These are phyloP conservation scores for Mycena filopes DNA, from an alignment of 768 basidiomycete genomes.

Conservation along the genomic window DNA sequence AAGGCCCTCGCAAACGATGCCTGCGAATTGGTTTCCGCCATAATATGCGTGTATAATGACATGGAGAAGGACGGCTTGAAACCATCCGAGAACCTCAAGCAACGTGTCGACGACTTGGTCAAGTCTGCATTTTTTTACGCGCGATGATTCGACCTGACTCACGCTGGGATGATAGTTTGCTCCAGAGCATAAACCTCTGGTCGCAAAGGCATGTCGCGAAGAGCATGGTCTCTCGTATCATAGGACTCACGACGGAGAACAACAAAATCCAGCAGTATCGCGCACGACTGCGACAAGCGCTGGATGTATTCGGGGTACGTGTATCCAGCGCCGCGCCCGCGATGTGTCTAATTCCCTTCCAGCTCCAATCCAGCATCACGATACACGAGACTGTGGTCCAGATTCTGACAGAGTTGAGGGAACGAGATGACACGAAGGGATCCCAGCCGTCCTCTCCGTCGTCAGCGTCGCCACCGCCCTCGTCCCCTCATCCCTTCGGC, in stretches of 20 bases:
- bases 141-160: background rate
- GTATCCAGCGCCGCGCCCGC: background rate
- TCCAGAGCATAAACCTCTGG: slow-evolving; percentile 34
- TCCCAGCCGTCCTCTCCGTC: slow-evolving; percentile 21
- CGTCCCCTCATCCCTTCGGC: slow-evolving; percentile 23
- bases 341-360: background rate
- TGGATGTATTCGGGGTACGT: slow-evolving; percentile 41
- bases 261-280: slow-evolving; percentile 35
- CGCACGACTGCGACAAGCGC: slow-evolving; percentile 32
- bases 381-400: slow-evolving; percentile 38
- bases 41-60: slow-evolving; percentile 32
- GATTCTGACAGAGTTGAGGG: slow-evolving; percentile 26
- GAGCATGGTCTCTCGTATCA: slow-evolving; percentile 24
- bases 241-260: slow-evolving; percentile 30
- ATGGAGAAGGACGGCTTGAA: slow-evolving; percentile 29
- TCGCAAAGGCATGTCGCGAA: slow-evolving; percentile 28
- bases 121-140: slow-evolving; percentile 20
- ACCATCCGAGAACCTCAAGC: slow-evolving; percentile 26
- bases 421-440: slow-evolving; percentile 19
- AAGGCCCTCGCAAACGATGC: slow-evolving; percentile 37
- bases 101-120: slow-evolving; percentile 32
- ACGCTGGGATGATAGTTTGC: slow-evolving; percentile 25
- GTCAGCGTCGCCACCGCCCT: slow-evolving; percentile 13
- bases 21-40: slow-evolving; percentile 37
- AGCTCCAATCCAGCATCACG: slow-evolving; percentile 38